phyloP scores from a whole-genome alignment of 2,329 filamentous ascomycete species.

The Fusarium transvaalense region DNA sequence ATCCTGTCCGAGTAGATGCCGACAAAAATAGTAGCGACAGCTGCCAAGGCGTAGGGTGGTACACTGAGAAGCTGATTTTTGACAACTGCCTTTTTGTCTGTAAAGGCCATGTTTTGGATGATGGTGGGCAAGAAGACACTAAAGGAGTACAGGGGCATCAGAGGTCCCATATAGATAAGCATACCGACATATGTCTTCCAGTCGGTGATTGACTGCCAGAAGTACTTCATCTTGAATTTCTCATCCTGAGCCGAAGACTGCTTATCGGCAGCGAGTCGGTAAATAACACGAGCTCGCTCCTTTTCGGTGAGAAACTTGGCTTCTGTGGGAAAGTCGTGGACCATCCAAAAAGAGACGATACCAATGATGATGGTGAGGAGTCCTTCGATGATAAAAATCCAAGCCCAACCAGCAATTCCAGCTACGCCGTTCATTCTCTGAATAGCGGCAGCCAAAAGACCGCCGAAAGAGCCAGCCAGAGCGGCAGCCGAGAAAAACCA shows the following conservation, averaged over 20 bases:
- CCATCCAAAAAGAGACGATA: constrained; percentile 78
- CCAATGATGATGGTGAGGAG: constrained; percentile 77
- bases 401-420: constrained; percentile 69
- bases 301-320: constrained; percentile 77
- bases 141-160: constrained; percentile 80
- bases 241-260: constrained; percentile 82
- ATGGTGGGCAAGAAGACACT: constrained; percentile 85
- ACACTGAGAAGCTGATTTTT: constrained; percentile 62
- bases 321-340: constrained; percentile 84
- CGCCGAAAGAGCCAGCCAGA: constrained; percentile 81
- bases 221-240: constrained; percentile 77
- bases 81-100: constrained; percentile 50
- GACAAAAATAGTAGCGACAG: constrained; percentile 53
- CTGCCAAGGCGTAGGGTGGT: constrained; percentile 57
- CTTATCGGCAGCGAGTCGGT: constrained; percentile 76
- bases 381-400: constrained; percentile 79
- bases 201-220: constrained; percentile 79
- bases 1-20: constrained; percentile 82
- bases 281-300: constrained; percentile 79
- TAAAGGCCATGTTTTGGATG: constrained; percentile 67
- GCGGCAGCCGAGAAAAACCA: constrained; percentile 89
- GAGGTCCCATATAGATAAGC: constrained; percentile 81
- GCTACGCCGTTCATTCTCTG: constrained; percentile 75
- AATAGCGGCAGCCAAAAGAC: constrained; percentile 78
- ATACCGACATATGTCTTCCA: constrained; percentile 87